Evolutionary conservation across 495 filamentous ascomycete species (phyloP), one percentile per base, ranked within the genome.

Genomic region (Daldinia loculata): DNA sequence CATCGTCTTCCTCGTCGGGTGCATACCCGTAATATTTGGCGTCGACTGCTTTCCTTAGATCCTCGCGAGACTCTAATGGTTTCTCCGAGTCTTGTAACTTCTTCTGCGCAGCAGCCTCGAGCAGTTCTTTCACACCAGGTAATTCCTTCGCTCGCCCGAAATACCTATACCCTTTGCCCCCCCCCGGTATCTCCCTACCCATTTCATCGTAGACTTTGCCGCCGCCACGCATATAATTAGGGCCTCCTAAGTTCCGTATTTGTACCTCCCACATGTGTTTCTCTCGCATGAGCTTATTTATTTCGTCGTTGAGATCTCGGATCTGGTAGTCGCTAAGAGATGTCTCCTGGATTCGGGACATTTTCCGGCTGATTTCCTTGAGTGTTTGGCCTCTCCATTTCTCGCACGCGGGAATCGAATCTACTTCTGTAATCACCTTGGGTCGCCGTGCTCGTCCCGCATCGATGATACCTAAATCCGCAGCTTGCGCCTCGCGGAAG

Each of bases 231-330:
- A 96, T 98, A 79, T 98, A 99, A 81, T 98, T 98, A 43, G 96
- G 96, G 14, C 95, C 95, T 51, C 96, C 96, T 34, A 98, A 79
- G 71, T 94, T 93, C 48, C 94, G 87, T 62, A 99, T 97, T 80
- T 97, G 95, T 78, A 93, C 88, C 82, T 99, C 95, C 95, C 95
- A 99, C 86, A 95, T 92, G 83, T 93, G 92, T 80, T 99, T 99
- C 85, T 99, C 95, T 58, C 93, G 90, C 92, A 99, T 97, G 56
- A 96, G 87, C 81, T 97, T 97, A 83, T 99, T 99, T 85, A 99
- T 97, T 82, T 99, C 96, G 80, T 99, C 95, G 81, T 99, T 99
- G 71, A 99, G 85, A 79, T 99, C 95, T 65, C 95, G 90, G 81
- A 99, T 94, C 83, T 98, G 95, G 83, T 90, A 98, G 84, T 99